Conservation (phyloP, 805 yeast genomes). For the Myxozyma sirexii region DNA sequence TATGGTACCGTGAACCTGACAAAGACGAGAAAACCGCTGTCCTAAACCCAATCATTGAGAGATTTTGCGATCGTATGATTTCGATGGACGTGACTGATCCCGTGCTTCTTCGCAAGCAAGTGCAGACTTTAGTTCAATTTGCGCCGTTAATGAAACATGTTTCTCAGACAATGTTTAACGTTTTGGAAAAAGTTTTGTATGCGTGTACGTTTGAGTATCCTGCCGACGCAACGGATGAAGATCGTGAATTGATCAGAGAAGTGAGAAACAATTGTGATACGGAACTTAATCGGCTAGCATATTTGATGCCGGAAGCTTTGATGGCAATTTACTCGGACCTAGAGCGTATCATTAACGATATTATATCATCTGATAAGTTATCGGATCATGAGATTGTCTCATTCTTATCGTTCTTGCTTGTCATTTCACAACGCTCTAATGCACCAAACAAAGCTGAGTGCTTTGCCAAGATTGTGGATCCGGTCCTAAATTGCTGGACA, state of each 20-base stretch:
- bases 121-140: conserved; percentile 91
- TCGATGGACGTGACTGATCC: conserved; percentile 80
- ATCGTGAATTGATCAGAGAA: conserved; percentile 79
- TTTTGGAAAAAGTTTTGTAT: conserved; percentile 81
- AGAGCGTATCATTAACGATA: conserved; percentile 75
- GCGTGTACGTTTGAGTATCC: conserved; percentile 86
- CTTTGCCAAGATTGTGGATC: conserved; percentile 87
- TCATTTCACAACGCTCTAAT: conserved; percentile 80
- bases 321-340: conserved; percentile 78
- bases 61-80: conserved; percentile 56
- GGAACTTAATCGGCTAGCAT: conserved; percentile 89
- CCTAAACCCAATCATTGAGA: conserved; percentile 69
- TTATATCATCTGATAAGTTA: conserved; percentile 68
- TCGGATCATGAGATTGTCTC: conserved; percentile 92
- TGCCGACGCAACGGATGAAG: conserved; percentile 55
- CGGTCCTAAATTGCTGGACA: conserved; percentile 90
- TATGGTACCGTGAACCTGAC: conserved; percentile 74
- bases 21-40: conserved; percentile 56
- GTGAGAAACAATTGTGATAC: conserved; percentile 91
- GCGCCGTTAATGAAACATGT: conserved; percentile 83
- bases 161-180: conserved; percentile 72
- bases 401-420: conserved; percentile 86
- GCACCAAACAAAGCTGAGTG: conserved; percentile 69
- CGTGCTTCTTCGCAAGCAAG: conserved; percentile 74
- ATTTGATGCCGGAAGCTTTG: conserved; percentile 89